Conservation (phyloP, 139 green algal species). For the Tetradesmus lagerheimii region DNA sequence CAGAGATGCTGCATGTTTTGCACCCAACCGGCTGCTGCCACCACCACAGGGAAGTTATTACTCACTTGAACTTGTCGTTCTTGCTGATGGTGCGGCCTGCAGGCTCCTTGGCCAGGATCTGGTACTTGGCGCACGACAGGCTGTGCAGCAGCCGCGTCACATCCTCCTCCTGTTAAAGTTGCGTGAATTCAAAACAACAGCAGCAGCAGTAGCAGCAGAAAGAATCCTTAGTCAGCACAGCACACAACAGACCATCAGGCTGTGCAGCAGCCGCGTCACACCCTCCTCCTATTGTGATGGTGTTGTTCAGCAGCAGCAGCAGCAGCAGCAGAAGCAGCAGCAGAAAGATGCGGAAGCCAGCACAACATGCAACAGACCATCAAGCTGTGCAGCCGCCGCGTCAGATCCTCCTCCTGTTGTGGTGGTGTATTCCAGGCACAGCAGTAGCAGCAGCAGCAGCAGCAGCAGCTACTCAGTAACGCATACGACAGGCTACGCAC, state of each 20-base stretch:
- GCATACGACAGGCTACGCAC: no score
- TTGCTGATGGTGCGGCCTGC: slow-evolving; percentile 78
- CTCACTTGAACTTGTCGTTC: slow-evolving; percentile 87
- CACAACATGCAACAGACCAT: no score
- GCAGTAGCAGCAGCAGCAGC: not conserved
- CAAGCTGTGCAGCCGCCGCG: not conserved
- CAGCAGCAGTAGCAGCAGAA: not conserved
- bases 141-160: slow-evolving; percentile 87
- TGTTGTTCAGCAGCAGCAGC: not conserved
- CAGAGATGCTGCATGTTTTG: no score
- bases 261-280: not conserved
- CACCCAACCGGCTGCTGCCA: no score
- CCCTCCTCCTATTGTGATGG: slow-evolving; percentile 82
- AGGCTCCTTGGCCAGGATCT: slow-evolving; percentile 90
- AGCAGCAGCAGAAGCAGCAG: not conserved
- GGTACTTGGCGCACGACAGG: slow-evolving; percentile 89
- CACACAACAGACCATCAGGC: not conserved
- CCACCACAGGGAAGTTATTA: no score
- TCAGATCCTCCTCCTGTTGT: no score
- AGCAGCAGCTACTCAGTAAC: no score
- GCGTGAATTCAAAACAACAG: not conserved
- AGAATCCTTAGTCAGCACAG: not conserved
- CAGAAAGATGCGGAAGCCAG: no score
- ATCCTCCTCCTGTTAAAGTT: slow-evolving; percentile 82
- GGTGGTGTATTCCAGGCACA: no score